phyloP scores from a whole-genome alignment of 768 basidiomycete species.

The Phylloporus sp. region DNA sequence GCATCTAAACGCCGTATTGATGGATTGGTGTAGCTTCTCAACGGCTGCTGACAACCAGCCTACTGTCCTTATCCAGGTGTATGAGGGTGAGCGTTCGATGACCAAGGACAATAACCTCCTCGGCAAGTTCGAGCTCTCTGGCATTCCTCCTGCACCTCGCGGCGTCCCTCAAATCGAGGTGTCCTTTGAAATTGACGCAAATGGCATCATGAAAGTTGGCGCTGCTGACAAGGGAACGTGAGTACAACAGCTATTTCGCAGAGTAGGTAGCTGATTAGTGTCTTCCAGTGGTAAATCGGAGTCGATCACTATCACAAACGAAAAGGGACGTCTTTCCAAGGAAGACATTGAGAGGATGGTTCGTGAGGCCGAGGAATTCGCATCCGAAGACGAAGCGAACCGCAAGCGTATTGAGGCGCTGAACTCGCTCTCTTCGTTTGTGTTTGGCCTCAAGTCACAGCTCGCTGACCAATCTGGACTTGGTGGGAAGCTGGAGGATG shows the following conservation, averaged over 20 bases:
- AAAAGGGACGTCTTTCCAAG: constrained; percentile 86
- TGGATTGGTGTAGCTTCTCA: constrained; percentile 47
- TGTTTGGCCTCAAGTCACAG: constrained; percentile 86
- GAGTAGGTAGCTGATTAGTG: background rate
- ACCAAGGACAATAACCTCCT: constrained; percentile 99
- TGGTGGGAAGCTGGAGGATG: constrained; percentile 79
- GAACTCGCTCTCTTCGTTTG: constrained; percentile 74
- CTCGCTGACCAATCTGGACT: constrained; percentile 84
- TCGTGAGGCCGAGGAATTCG: constrained; percentile 88
- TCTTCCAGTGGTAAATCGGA: constrained; percentile 68
- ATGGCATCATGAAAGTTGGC: constrained; percentile 92
- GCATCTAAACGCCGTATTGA: background rate
- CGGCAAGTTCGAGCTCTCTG: constrained; percentile 91
- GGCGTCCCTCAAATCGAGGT: constrained; percentile 98
- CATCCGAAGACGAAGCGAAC: constrained; percentile 72
- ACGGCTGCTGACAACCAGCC: constrained; percentile 90
- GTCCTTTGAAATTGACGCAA: constrained; percentile 92
- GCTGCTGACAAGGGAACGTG: constrained; percentile 94
- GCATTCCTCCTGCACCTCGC: constrained; percentile 93
- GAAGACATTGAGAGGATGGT: constrained; percentile 98
- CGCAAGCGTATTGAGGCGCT: constrained; percentile 84
- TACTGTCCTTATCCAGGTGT: constrained; percentile 95
- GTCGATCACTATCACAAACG: constrained; percentile 92
- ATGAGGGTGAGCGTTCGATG: constrained; percentile 93
- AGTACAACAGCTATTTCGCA: constrained; percentile 30